A percentile compares a stretch with the other conserved stretches of the same genome.
These are phyloP conservation scores for Candida pini DNA, from an alignment of 805 yeast genomes.

Conservation along the genomic window DNA sequence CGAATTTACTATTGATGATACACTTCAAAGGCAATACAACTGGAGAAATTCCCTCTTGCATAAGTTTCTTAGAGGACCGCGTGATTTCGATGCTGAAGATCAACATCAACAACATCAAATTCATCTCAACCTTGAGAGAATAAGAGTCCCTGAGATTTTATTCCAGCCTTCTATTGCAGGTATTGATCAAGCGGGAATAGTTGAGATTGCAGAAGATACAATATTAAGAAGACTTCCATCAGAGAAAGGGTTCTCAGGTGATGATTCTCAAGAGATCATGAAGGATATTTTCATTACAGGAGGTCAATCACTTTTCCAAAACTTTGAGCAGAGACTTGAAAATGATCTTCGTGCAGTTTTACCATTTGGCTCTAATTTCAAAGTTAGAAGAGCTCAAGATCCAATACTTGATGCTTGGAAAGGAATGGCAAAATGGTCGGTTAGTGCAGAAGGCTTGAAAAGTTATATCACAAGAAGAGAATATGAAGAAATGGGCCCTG, in stretches of 20 bases:
- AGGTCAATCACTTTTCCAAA: constrained; percentile 65
- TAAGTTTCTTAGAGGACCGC: constrained; percentile 83
- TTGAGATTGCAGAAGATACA: constrained; percentile 68
- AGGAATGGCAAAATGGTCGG: constrained; percentile 85
- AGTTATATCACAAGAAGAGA: constrained; percentile 61
- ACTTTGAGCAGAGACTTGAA: constrained; percentile 61
- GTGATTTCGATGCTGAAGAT: constrained; percentile 75
- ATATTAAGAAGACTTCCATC: constrained; percentile 55
- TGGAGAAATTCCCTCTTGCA: constrained; percentile 81
- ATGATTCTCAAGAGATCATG: constrained; percentile 40
- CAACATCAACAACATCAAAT: constrained; percentile 86
- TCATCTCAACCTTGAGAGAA: constrained; percentile 85
- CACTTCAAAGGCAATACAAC: constrained; percentile 73
- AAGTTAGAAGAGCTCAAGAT: constrained; percentile 57
- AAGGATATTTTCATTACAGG: constrained; percentile 81
- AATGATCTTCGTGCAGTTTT: constrained; percentile 65
- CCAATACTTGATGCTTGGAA: constrained; percentile 85
- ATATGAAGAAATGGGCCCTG: constrained; percentile 85
- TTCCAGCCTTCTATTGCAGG: constrained; percentile 95
- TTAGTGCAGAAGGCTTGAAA: constrained; percentile 34
- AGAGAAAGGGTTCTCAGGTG: constrained; percentile 46
- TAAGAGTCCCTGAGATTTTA: constrained; percentile 84
- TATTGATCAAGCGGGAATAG: constrained; percentile 90
- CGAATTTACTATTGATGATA: constrained; percentile 77
- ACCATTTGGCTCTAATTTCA: constrained; percentile 60